A percentile compares a stretch with the other conserved stretches of the same genome.
Evolutionary conservation across 2,329 filamentous ascomycete species (phyloP).

Genomic region (Xylaria multiplex): DNA sequence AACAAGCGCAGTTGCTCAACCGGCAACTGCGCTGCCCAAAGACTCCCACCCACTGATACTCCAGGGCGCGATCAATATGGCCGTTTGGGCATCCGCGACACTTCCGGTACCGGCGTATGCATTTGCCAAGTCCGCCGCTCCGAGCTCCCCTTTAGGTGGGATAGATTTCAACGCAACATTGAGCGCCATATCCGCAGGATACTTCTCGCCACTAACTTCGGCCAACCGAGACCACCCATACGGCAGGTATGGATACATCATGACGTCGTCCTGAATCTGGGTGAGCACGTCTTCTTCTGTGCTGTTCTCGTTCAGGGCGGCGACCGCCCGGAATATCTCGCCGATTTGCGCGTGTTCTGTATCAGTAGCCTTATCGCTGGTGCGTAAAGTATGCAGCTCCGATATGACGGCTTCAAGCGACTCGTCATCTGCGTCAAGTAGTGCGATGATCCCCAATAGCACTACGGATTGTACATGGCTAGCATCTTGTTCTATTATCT

Average conservation of each 20-base stretch:
- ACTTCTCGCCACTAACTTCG: constrained; percentile 63
- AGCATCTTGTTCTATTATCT: constrained; percentile 77
- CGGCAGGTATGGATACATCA: constrained; percentile 82
- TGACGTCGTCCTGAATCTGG: constrained; percentile 79
- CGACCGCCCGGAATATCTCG: constrained; percentile 79
- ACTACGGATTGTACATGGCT: constrained; percentile 83
- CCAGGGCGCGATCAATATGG: constrained; percentile 87
- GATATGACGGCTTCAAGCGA: constrained; percentile 81
- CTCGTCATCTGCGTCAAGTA: constrained; percentile 82
- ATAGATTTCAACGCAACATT: constrained; percentile 79
- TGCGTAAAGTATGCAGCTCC: constrained; percentile 78
- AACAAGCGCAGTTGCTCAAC: constrained; percentile 35
- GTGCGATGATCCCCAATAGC: constrained; percentile 83
- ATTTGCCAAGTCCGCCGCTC: constrained; percentile 73
- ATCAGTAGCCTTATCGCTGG: constrained; percentile 69
- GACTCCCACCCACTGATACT: constrained; percentile 70
- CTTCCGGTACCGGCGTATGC: constrained; percentile 80
- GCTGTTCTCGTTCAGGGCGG: constrained; percentile 63
- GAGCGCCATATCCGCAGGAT: constrained; percentile 79
- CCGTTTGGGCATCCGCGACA: constrained; percentile 78
- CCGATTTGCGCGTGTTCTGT: constrained; percentile 76
- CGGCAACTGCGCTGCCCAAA: constrained; percentile 55
- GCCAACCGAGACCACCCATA: constrained; percentile 84
- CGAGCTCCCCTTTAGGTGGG: constrained; percentile 75
- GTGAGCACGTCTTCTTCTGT: constrained; percentile 63